phyloP scores from a whole-genome alignment of 805 yeast species.

The Isabelozyma heimii region DNA sequence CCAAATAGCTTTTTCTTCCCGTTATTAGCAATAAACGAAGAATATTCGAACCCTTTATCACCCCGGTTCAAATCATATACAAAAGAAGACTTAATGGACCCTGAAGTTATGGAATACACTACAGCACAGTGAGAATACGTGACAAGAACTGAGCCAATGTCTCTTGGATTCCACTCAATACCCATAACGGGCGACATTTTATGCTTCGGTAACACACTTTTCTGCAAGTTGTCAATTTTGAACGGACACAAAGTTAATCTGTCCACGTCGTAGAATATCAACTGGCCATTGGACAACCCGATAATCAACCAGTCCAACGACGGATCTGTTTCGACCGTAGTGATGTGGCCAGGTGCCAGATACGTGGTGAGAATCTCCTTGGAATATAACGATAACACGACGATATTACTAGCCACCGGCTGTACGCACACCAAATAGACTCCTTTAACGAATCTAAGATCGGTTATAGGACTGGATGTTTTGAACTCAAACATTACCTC shows the following conservation, averaged over 20 bases:
- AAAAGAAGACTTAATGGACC: constrained; percentile 53
- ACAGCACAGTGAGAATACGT: constrained; percentile 71
- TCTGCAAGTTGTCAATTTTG: constrained; percentile 70
- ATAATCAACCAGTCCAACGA: constrained; percentile 81
- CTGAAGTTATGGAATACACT: constrained; percentile 62
- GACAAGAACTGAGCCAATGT: constrained; percentile 72
- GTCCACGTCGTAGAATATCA: constrained; percentile 77
- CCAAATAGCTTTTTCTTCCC: constrained; percentile 43
- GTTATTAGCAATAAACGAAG: constrained; percentile 27
- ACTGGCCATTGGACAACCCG: constrained; percentile 75
- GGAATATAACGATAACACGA: constrained; percentile 67
- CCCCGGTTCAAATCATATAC: constrained; percentile 63
- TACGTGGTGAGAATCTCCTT: constrained; percentile 59
- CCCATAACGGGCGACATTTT: constrained; percentile 62
- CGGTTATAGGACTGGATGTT: constrained; percentile 48
- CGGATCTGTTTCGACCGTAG: constrained; percentile 77
- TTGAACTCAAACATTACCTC: constrained; percentile 61
- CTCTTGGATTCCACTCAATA: constrained; percentile 84
- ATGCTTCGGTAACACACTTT: constrained; percentile 52
- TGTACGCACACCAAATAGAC: constrained; percentile 70
- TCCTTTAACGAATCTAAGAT: constrained; percentile 72
- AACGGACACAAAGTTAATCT: constrained; percentile 65
- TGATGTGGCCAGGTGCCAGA: constrained; percentile 63
- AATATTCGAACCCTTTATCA: constrained; percentile 56
- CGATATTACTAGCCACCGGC: constrained; percentile 57